A percentile compares a stretch with the other conserved stretches of the same genome.
Evolutionary conservation across 371 early-diverging fungal genomes (phyloP).

Genomic region (Lichtheimia ramosa): DNA sequence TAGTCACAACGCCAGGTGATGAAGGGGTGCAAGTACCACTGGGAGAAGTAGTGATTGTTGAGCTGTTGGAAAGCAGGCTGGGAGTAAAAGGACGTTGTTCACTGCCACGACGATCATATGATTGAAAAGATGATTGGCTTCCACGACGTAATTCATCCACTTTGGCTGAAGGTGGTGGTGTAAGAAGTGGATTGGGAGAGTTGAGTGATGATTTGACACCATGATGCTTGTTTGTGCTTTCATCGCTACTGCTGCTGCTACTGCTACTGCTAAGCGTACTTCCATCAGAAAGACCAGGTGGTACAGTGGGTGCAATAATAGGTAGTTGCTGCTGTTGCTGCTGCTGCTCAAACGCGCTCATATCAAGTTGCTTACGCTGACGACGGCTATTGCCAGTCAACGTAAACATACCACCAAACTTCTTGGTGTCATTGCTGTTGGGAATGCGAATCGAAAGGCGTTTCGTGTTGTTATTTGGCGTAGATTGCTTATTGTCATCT

Average conservation of each 20-base stretch:
- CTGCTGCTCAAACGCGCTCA: constrained; percentile 31
- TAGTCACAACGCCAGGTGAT: constrained; percentile 1
- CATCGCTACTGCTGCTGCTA: constrained; percentile 13
- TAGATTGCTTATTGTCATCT: constrained; percentile 7
- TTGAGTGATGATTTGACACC: constrained; percentile 2
- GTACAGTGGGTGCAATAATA: constrained; percentile 16
- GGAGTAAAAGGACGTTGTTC: constrained; percentile 33
- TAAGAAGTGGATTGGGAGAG: constrained; percentile 10
- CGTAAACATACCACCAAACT: constrained; percentile 31
- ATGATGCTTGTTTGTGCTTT: constrained; percentile 3
- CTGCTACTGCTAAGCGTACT: constrained; percentile 45
- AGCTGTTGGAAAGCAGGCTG: constrained; percentile 37
- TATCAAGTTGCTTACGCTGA: constrained; percentile 42
- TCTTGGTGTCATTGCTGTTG: constrained; percentile 24
- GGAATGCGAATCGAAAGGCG: constrained; percentile 41
- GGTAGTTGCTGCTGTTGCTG: constrained; percentile 7
- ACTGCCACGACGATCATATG: constrained; percentile 31
- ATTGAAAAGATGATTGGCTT: constrained; percentile 36
- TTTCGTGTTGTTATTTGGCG: constrained; percentile 19
- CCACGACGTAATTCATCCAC: constrained; percentile 17
- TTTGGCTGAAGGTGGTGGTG: constrained; percentile 1
- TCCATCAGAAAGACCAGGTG: constrained; percentile 38
- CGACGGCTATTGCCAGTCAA: constrained; percentile 21
- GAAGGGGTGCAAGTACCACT: constrained; percentile 3
- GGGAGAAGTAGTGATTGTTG: constrained; percentile 27